Evolutionary conservation across 73 alveolate species (phyloP), one percentile per base, ranked within the genome.

Genomic region (Effrenium voratum): DNA sequence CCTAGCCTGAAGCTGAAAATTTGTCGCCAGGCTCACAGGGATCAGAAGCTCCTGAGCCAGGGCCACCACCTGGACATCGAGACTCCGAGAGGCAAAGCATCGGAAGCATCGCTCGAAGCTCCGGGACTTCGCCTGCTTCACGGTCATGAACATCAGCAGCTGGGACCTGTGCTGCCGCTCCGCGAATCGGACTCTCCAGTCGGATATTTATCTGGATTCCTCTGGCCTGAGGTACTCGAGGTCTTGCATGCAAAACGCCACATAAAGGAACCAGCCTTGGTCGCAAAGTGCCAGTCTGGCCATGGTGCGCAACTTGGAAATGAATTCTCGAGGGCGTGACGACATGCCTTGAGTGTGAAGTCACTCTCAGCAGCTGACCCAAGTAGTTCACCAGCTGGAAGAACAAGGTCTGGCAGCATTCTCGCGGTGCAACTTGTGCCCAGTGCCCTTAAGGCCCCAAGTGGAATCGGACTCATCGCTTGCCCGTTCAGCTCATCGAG

Each of bases 371-470:
- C 49, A 44, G n/a, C 30, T 22, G 49, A 34, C 82, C 82, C 82
- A 72, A 72, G 52, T 72, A 72, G 82, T 72, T 72, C 34, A 72
- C 82, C 82, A 72, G 82, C 82, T 72, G 82, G 46, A 72, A 72
- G 82, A 72, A 72, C 34, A 72, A 47, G 5, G 82, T 72, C 82
- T 72, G 82, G 32, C 44, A 2, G 24, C n/a, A n/a, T n/a, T n/a
- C n/a, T n/a, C n/a, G n/a, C n/a, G n/a, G n/a, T n/a, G n/a, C n/a
- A n/a, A n/a, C n/a, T n/a, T n/a, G n/a, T n/a, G n/a, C n/a, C n/a
- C n/a, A n/a, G n/a, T n/a, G n/a, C n/a, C n/a, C n/a, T n/a, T n/a
- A n/a, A n/a, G n/a, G n/a, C n/a, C n/a, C n/a, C n/a, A n/a, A n/a
- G n/a, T n/a, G n/a, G n/a, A n/a, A n/a, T n/a, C n/a, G n/a, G n/a